Evolutionary conservation across 2,329 filamentous ascomycete species (phyloP).

Genomic region (Fusarium metavorans): DNA sequence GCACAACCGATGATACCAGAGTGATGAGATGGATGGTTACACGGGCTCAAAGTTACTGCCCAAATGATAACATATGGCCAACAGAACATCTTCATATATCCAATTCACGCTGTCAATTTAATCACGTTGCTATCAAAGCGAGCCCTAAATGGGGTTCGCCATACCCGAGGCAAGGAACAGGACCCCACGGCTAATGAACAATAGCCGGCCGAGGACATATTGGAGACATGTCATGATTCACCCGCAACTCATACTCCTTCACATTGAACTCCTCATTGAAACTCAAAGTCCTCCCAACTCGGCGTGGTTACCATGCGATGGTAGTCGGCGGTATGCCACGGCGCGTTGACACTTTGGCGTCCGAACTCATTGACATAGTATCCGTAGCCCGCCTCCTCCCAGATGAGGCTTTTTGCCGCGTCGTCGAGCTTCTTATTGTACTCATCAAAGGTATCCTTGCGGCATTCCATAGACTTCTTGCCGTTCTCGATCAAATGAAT

Average conservation of each 20-base stretch:
- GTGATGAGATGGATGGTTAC: no score
- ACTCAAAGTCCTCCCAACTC: constrained; percentile 15
- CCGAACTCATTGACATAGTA: constrained; percentile 20
- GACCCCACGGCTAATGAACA: no score
- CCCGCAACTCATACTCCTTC: no score
- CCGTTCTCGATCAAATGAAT: constrained; percentile 11
- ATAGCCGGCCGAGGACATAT: no score
- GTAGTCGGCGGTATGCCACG: constrained; percentile 16
- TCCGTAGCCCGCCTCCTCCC: constrained; percentile 2
- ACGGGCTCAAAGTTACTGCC: no score
- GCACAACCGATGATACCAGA: no score
- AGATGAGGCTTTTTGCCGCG: constrained; percentile 5
- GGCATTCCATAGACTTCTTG: constrained; percentile 14
- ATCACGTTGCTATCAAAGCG: no score
- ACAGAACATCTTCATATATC: no score
- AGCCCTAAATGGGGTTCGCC: no score
- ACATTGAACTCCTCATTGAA: neutral
- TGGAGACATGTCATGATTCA: neutral
- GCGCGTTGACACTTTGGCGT: constrained; percentile 13
- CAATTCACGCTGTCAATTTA: no score
- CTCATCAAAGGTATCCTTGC: constrained; percentile 5
- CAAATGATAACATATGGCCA: no score
- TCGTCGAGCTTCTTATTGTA: constrained; percentile 13
- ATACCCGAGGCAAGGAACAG: no score
- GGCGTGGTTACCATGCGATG: constrained; percentile 13